Evolutionary conservation across 164 flowering plant genomes (phyloP).

Genomic region (Vitis cinerea): DNA sequence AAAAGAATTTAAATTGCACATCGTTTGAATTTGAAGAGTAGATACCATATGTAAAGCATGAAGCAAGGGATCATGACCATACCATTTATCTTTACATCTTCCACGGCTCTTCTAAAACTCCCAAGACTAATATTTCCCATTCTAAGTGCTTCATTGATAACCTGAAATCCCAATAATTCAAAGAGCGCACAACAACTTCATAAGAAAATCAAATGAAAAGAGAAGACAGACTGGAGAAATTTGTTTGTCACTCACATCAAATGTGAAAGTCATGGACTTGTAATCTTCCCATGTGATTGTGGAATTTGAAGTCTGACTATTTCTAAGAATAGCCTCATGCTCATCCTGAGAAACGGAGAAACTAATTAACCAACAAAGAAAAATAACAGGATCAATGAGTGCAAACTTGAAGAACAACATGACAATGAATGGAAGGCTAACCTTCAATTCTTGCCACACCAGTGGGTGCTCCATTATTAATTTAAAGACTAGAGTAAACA

Average conservation of each 20-base stretch:
- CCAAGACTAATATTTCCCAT: constrained; percentile 10
- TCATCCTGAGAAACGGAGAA: constrained; percentile 22
- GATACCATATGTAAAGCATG: background rate
- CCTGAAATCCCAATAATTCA: constrained; percentile 16
- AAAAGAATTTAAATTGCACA: no score
- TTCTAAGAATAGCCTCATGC: constrained; percentile 33
- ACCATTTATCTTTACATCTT: constrained; percentile 17
- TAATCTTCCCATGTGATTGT: constrained; percentile 41
- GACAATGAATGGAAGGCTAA: background rate
- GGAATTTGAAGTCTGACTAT: constrained; percentile 19
- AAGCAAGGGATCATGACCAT: background rate
- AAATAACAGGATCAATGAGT: background rate
- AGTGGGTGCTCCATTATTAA: constrained; percentile 31
- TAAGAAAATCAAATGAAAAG: no score
- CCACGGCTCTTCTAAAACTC: constrained; percentile 12
- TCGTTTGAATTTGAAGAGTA: background rate
- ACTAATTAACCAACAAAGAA: no score
- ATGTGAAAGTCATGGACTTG: constrained; percentile 45
- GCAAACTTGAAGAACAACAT: no score
- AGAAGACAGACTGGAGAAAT: no score
- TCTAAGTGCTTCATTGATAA: constrained; percentile 31
- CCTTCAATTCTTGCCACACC: constrained; percentile 24
- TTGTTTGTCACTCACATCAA: constrained; percentile 17
- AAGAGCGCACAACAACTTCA: background rate
- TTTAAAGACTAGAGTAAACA: constrained; percentile 26